phyloP scores from a whole-genome alignment of 179 eudicot genomes.

The Spergularia azorica region DNA sequence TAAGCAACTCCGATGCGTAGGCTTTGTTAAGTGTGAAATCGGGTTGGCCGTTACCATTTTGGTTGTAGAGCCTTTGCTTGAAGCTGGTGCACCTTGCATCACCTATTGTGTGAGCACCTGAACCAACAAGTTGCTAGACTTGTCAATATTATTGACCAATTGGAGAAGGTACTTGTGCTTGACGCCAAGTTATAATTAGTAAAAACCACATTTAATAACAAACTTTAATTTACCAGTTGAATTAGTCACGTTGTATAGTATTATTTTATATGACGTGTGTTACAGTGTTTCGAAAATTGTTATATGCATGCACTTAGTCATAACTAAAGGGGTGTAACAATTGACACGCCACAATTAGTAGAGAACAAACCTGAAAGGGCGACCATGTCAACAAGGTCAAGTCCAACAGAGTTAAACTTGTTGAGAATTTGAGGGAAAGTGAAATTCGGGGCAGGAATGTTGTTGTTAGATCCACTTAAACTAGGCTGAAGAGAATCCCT shows the following conservation, averaged over 20 bases:
- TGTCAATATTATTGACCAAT: too few species aligned
- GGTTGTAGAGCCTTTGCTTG: slow-evolving; percentile 82
- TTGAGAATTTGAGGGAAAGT: slow-evolving; percentile 75
- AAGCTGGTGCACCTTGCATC: slow-evolving; percentile 76
- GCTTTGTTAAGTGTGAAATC: slow-evolving; percentile 49
- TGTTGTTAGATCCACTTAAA: slow-evolving; percentile 70
- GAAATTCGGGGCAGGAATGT: slow-evolving; percentile 82
- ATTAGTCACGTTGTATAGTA: neutral
- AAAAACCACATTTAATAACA: neutral
- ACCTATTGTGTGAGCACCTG: slow-evolving; percentile 88
- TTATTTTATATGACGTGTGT: neutral
- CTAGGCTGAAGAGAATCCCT: slow-evolving; percentile 75
- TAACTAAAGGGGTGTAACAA: neutral
- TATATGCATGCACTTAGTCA: neutral
- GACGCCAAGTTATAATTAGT: slow-evolving; percentile 4
- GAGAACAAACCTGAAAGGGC: slow-evolving; percentile 60
- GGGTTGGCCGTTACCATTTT: slow-evolving; percentile 50
- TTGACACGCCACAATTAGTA: neutral
- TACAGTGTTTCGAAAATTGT: neutral
- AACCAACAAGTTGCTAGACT: neutral
- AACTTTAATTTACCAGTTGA: neutral
- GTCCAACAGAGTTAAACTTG: slow-evolving; percentile 60
- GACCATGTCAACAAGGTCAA: slow-evolving; percentile 69
- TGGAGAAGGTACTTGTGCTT: neutral
- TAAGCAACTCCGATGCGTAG: slow-evolving; percentile 57